phyloP scores from a whole-genome alignment of 2,329 filamentous ascomycete species.

The Incumbomyces delicatus region DNA sequence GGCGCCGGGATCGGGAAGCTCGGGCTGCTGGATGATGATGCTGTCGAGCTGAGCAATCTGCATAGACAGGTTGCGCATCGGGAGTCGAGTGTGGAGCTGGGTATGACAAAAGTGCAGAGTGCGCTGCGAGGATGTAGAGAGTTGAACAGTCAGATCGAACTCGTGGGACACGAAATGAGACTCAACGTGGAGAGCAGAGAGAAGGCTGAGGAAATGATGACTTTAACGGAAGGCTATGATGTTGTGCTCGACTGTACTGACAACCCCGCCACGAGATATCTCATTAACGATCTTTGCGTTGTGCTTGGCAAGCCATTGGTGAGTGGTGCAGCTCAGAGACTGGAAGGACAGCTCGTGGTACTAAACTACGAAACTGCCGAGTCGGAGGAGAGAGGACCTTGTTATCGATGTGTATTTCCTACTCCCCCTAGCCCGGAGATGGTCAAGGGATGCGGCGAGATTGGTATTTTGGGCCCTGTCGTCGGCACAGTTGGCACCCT shows the following conservation, averaged over 20 bases:
- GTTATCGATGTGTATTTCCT: slow-evolving; percentile 89
- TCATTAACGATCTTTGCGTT: slow-evolving; percentile 84
- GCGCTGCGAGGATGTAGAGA: slow-evolving; percentile 13
- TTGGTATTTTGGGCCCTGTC: slow-evolving; percentile 82
- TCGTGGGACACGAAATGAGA: slow-evolving; percentile 11
- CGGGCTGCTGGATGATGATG: slow-evolving; percentile 78
- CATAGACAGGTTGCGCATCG: slow-evolving; percentile 84
- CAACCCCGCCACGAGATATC: slow-evolving; percentile 79
- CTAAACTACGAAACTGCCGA: slow-evolving; percentile 52
- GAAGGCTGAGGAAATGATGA: neutral
- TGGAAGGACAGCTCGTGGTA: slow-evolving; percentile 81
- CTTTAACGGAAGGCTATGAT: slow-evolving; percentile 5
- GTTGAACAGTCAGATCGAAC: slow-evolving; percentile 14
- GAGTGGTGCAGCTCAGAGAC: slow-evolving; percentile 79
- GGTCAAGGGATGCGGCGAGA: slow-evolving; percentile 80
- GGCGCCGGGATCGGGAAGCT: slow-evolving; percentile 77
- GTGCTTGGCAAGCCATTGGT: slow-evolving; percentile 69
- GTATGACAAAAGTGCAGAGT: slow-evolving; percentile 16
- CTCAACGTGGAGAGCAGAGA: slow-evolving; percentile 1
- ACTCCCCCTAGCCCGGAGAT: slow-evolving; percentile 74
- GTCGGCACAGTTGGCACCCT: slow-evolving; percentile 89
- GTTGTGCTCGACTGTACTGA: slow-evolving; percentile 59
- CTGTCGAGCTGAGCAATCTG: slow-evolving; percentile 79
- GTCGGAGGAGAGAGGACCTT: slow-evolving; percentile 56
- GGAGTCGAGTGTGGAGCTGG: slow-evolving; percentile 42